phyloP scores from a whole-genome alignment of 2,329 filamentous ascomycete genomes.

The Teratosphaeria pseudoeucalypti region DNA sequence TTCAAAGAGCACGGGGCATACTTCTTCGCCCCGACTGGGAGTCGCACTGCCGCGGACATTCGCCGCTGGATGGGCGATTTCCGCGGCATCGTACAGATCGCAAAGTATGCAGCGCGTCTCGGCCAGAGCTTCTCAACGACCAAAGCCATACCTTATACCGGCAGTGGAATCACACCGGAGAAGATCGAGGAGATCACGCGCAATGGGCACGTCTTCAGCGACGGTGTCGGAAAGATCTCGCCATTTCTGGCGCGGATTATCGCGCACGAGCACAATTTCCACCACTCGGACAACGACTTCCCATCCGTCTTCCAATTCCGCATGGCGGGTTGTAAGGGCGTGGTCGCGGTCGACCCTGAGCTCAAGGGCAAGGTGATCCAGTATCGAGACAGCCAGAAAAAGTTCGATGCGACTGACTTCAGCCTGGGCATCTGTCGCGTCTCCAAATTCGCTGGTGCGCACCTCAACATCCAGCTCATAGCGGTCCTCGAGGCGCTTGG shows the following conservation, averaged over 20 bases:
- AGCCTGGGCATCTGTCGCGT: constrained; percentile 77
- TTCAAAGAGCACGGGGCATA: constrained; percentile 86
- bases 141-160: constrained; percentile 52
- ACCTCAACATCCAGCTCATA: constrained; percentile 84
- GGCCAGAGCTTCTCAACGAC: constrained; percentile 97
- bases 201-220: constrained; percentile 66
- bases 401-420: constrained; percentile 63
- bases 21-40: constrained; percentile 68
- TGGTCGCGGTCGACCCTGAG: constrained; percentile 61
- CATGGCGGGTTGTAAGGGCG: constrained; percentile 83
- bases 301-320: constrained; percentile 89
- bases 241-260: constrained; percentile 63
- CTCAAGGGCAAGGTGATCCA: constrained; percentile 58
- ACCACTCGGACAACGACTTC: constrained; percentile 38
- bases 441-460: constrained; percentile 65
- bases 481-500: constrained; percentile 71
- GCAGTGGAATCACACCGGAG: constrained; percentile 41
- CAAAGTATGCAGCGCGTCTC: constrained; percentile 78
- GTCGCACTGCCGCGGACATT: constrained; percentile 63
- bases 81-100: constrained; percentile 67
- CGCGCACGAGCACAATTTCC: constrained; percentile 56
- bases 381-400: constrained; percentile 75
- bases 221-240: constrained; percentile 92
- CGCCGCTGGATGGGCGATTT: constrained; percentile 82
- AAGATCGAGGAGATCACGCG: constrained; percentile 59